Evolutionary conservation across 2,329 filamentous ascomycete species (phyloP), one percentile per base, ranked within the genome.

Genomic region (Dothistroma pini): DNA sequence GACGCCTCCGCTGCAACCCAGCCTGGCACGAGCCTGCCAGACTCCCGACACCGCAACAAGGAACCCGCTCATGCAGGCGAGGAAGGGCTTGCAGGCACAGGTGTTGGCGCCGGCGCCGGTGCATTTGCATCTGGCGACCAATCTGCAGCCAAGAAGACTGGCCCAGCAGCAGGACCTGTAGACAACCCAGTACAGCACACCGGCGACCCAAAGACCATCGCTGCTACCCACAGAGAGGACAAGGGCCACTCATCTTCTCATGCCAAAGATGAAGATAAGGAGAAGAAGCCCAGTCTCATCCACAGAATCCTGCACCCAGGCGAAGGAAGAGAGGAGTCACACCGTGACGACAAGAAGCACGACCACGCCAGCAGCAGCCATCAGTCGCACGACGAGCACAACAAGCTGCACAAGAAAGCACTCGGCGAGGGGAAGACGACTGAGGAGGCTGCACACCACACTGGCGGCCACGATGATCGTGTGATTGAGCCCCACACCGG

Each of bases 401-500:
- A 55, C 53, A 60, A 56, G 47, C 47, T 60, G 25, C 58, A 60
- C 58, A 60, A 60, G 58, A 60, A 60, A 56, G 54, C 54, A 2
- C 41, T 56, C 1, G 54, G 54, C 11, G 54, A 48, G n/a, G 51
- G 51, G 1, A 53, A 53, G 51, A 53, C 51, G 9, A 53, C 51
- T 6, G 51, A 53, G 21, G 51, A 53, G 31, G 51, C 51, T 6
- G 25, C 51, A 31, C 51, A 53, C n/a, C 51, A 32, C 25, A 14
- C 51, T 16, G 35, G 52, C 10, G 35, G 32, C n/a, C 29, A 44
- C 4, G 65, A 60, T 22, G 69, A 69, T 3, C 61, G 66, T 3
- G 73, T 75, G 14, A 75, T 64, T 10, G 75, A 79, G 60, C 74
- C 75, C 4, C 71, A 74, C 35, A 78, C 76, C 1, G 76, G 76